Base-by-base conservation (phyloP, 2,329 filamentous ascomycete genomes). In the Penicillium occitanis region DNA sequence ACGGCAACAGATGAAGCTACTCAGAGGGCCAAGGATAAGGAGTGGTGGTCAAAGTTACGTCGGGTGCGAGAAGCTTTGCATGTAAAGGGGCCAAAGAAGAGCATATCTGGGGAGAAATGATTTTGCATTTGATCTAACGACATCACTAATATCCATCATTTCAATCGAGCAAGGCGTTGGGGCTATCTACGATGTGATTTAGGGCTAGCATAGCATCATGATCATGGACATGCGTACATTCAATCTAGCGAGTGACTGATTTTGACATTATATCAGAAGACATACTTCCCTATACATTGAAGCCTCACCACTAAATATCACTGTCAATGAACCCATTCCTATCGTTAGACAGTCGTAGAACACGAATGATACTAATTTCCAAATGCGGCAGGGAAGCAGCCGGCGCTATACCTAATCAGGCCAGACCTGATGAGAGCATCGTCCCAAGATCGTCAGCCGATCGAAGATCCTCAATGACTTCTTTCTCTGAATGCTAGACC, bases 11-110 rank as follows among this genome's bases (percentile, higher is more conserved):
- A 80, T 30, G 74, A 76, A 35, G 81, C 77, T 61, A 78, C 78
- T 3, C 81, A 79, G 46, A 86, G 85, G 50, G 83, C 82, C 17
- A 90, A 73, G 42, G 73, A 78, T 68, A 58, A 75, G 59, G 62
- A 74, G 70, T 48, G 74, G 74, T 63, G 75, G 75, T 50, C 73
- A 65, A 63, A 76, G 70, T 78, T 92, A 69, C 85, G 88, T 71
- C 85, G 86, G 66, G 88, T 92, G 66, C 90, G 90, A 82, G 91
- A 88, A 73, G 77, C 91, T 57, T 88, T 92, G 72, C 88, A 90
- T 68, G 83, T 86, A 5, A 91, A 90, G 75, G 84, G 83, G 1
- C 80, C 82, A 8, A 87, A 82, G 74, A 88, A 85, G 73, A 75
- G 73, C 6, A 22, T 48, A 6, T 17, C 46, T 3, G 61, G 50